phyloP scores from a whole-genome alignment of 371 early-diverging fungal species.

The Batrachochytrium dendrobatidis region DNA sequence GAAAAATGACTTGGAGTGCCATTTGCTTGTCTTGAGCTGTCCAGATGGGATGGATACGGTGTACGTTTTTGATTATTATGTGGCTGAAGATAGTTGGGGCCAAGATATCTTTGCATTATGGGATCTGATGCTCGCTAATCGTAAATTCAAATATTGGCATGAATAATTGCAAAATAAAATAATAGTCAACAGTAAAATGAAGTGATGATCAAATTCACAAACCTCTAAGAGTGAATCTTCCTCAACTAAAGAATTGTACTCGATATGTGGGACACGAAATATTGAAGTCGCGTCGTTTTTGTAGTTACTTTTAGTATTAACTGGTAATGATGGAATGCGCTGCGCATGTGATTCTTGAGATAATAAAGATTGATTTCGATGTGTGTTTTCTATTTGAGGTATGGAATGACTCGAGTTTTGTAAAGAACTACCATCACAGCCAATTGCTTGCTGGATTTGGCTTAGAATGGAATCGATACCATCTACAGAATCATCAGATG shows the following conservation, averaged over 20 bases:
- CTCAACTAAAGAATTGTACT: background rate
- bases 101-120: background rate
- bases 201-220: too few relatives aligned
- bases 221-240: background rate
- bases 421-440: background rate
- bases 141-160: too few relatives aligned
- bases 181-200: too few relatives aligned
- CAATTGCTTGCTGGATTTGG: background rate
- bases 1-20: background rate
- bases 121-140: background rate
- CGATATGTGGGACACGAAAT: conserved; percentile 1
- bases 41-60: background rate
- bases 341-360: too few relatives aligned
- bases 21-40: background rate
- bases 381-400: too few relatives aligned
- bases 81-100: background rate
- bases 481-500: background rate
- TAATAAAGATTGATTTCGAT: too few relatives aligned
- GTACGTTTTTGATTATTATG: background rate
- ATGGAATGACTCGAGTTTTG: too few relatives aligned
- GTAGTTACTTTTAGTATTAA: background rate
- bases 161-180: too few relatives aligned
- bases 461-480: background rate
- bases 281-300: background rate
- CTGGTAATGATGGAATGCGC: background rate